Evolutionary conservation across 2,329 filamentous ascomycete species (phyloP).

Genomic region (Trichophyton rubrum): DNA sequence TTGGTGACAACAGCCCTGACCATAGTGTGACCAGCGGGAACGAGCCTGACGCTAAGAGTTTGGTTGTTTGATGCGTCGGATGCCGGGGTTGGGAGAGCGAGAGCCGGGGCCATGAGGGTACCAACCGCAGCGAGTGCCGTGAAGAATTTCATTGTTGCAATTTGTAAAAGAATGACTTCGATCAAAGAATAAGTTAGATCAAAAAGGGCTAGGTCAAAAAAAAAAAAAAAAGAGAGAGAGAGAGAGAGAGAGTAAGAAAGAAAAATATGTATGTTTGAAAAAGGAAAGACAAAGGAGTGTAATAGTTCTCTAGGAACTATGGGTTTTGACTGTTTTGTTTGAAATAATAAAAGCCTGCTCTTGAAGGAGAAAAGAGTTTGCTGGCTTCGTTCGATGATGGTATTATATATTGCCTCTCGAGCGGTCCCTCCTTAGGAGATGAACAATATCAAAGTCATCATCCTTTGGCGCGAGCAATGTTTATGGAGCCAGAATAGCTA

Average conservation of each 20-base stretch:
- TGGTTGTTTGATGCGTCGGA: constrained; percentile 13
- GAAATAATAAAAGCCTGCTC: neutral
- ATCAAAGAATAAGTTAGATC: neutral
- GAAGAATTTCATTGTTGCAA: constrained; percentile 8
- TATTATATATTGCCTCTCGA: neutral
- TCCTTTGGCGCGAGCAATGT: neutral
- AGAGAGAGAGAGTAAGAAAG: neutral
- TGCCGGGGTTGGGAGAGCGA: constrained; percentile 5
- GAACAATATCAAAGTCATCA: neutral
- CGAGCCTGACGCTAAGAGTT: constrained; percentile 22
- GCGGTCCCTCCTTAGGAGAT: neutral
- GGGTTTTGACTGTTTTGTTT: neutral
- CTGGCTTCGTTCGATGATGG: neutral
- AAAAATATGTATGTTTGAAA: neutral
- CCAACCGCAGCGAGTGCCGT: constrained; percentile 16
- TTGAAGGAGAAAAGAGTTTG: neutral
- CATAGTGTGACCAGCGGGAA: constrained; percentile 21
- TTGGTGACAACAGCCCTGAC: constrained; percentile 29
- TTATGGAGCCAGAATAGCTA: neutral
- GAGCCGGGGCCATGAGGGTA: constrained; percentile 4
- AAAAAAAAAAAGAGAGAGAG: no score
- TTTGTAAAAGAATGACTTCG: neutral
- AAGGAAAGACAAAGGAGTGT: neutral
- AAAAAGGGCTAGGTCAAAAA: neutral
- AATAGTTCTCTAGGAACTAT: neutral